Percentiles rank a stretch among this genome's conserved stretches.
Conservation (phyloP, 2,329 filamentous ascomycete genomes). For the Lecanicillium sp. region DNA sequence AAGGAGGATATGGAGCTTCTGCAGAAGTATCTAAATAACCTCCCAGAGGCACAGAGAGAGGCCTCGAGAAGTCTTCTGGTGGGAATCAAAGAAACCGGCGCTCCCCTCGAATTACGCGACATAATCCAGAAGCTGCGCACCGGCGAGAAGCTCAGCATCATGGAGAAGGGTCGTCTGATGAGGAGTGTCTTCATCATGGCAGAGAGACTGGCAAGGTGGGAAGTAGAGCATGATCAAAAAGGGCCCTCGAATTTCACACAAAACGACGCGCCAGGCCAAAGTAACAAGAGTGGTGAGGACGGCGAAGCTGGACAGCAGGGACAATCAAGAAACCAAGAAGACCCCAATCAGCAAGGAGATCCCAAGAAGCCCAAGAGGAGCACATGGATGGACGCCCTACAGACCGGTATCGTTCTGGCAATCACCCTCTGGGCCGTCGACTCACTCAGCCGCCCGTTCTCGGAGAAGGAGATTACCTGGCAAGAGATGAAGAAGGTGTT, state of each 20-base stretch:
- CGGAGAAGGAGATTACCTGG: constrained; percentile 79
- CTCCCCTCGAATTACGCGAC: constrained; percentile 60
- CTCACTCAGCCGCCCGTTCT: constrained; percentile 31
- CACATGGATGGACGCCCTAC: constrained; percentile 25
- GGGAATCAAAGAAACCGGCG: constrained; percentile 58
- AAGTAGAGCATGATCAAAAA: constrained; percentile 12
- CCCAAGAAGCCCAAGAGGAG: constrained; percentile 22
- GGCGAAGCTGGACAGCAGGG: constrained; percentile 1
- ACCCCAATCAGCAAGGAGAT: constrained; percentile 11
- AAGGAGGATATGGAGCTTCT: constrained; percentile 44
- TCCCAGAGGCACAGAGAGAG: constrained; percentile 55
- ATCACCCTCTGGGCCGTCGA: constrained; percentile 48
- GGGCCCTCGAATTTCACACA: constrained; percentile 15
- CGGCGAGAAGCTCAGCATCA: constrained; percentile 41
- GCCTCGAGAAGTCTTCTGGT: constrained; percentile 53
- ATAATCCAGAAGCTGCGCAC: constrained; percentile 45
- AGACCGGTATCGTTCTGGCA: constrained; percentile 31
- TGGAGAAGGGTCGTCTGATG: constrained; percentile 29
- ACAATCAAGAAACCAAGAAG: constrained; percentile 14
- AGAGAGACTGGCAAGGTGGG: constrained; percentile 25
- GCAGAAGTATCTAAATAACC: constrained; percentile 50
- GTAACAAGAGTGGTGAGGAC: constrained; percentile 12
- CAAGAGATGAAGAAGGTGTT: constrained; percentile 93
- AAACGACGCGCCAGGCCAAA: constrained; percentile 17
- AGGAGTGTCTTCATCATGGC: constrained; percentile 28